A percentile compares a stretch with the other conserved stretches of the same genome.
These are phyloP conservation scores for Aspergillus hortae DNA, from an alignment of 2,329 filamentous ascomycete species.

Conservation along the genomic window DNA sequence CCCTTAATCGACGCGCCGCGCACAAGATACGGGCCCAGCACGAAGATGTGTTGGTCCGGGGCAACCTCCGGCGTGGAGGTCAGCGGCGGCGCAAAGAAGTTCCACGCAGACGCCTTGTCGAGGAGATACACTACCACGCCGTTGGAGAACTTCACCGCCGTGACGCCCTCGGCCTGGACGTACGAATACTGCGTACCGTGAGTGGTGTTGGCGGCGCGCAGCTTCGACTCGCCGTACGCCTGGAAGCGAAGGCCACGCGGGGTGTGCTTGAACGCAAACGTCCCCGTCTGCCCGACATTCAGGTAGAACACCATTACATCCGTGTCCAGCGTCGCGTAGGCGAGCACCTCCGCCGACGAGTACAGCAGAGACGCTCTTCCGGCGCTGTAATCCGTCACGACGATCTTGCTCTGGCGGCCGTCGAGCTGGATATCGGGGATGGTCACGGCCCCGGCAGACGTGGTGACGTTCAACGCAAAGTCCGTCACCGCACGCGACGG, in stretches of 20 bases:
- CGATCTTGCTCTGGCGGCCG: slow-evolving; percentile 53
- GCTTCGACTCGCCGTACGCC: slow-evolving; percentile 38
- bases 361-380: slow-evolving; percentile 49
- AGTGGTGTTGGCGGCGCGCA: slow-evolving; percentile 28
- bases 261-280: slow-evolving; percentile 48
- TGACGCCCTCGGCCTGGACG: slow-evolving; percentile 46
- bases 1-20: slow-evolving; percentile 36
- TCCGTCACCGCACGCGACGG: slow-evolving; percentile 43
- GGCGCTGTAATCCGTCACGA: slow-evolving; percentile 52
- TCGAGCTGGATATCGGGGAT: slow-evolving; percentile 47
- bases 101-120: slow-evolving; percentile 53
- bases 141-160: slow-evolving; percentile 49
- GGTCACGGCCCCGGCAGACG: slow-evolving; percentile 34
- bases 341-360: slow-evolving; percentile 49
- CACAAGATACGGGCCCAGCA: slow-evolving; percentile 46
- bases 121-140: slow-evolving; percentile 51
- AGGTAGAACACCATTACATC: slow-evolving; percentile 50
- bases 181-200: slow-evolving; percentile 42
- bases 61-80: slow-evolving; percentile 44
- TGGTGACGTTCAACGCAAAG: slow-evolving; percentile 48
- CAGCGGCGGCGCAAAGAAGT: slow-evolving; percentile 53
- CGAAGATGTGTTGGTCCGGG: slow-evolving; percentile 46
- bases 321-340: slow-evolving; percentile 41
- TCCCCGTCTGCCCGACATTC: slow-evolving; percentile 46
- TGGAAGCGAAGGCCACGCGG: slow-evolving; percentile 35